Conservation (phyloP, 2,329 filamentous ascomycete genomes). For the Tolypocladium guangdongense region DNA sequence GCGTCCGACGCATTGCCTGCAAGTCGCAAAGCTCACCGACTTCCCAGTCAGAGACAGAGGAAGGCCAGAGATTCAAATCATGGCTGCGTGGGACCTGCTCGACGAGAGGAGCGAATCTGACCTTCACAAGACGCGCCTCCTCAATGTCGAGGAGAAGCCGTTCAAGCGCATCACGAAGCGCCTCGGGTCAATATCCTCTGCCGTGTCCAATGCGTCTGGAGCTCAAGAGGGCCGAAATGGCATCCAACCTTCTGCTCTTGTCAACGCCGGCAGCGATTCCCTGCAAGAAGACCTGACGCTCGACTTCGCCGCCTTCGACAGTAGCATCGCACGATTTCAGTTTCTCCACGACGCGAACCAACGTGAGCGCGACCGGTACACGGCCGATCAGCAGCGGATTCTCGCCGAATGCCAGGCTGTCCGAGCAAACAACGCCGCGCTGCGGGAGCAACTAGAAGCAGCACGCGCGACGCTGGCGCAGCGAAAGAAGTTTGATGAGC, state of each 20-base stretch:
- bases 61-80: conserved; percentile 7
- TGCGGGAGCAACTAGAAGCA: conserved; percentile 66
- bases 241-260: conserved; percentile 18
- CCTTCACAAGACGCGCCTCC: conserved; percentile 75
- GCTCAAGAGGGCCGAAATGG: conserved; percentile 22
- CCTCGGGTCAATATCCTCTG: conserved; percentile 56
- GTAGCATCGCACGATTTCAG: conserved; percentile 76
- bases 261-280: conserved; percentile 30
- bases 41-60: neutral
- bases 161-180: conserved; percentile 83
- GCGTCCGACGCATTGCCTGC: neutral
- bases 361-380: conserved; percentile 74
- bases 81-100: conserved; percentile 52
- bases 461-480: conserved; percentile 65
- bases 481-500: conserved; percentile 76
- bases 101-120: conserved; percentile 70
- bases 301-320: conserved; percentile 83
- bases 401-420: conserved; percentile 67
- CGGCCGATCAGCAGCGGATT: conserved; percentile 68
- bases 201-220: conserved; percentile 30
- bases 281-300: conserved; percentile 76
- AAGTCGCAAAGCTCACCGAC: neutral
- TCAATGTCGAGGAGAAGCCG: conserved; percentile 84
- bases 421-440: conserved; percentile 58
- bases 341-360: conserved; percentile 76